These are phyloP conservation scores for Sporothrix pallida DNA, from an alignment of 2,329 filamentous ascomycete species.

Conservation along the genomic window DNA sequence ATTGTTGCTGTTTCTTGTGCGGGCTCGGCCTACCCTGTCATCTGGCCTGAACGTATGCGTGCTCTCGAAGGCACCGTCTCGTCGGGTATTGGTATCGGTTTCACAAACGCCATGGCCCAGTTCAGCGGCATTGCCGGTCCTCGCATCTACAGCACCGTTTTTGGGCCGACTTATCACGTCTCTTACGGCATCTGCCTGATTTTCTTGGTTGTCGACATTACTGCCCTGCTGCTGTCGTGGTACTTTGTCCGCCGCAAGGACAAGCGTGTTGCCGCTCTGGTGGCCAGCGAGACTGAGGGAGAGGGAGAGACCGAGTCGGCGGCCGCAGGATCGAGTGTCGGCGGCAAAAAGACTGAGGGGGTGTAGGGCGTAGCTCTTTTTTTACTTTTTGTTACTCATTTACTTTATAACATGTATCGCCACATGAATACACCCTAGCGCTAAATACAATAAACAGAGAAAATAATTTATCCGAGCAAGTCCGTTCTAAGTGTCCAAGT, in stretches of 20 bases:
- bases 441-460: no score
- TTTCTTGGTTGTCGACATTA: slow-evolving; percentile 40
- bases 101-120: slow-evolving; percentile 52
- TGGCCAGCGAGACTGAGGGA: not conserved
- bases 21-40: slow-evolving; percentile 51
- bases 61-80: slow-evolving; percentile 49
- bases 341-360: no score
- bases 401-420: no score
- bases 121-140: slow-evolving; percentile 51
- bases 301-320: not conserved
- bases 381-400: no score
- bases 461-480: no score
- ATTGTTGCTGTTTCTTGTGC: slow-evolving; percentile 47
- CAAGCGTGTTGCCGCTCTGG: slow-evolving; percentile 10
- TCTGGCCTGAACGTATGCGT: slow-evolving; percentile 53
- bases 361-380: not conserved
- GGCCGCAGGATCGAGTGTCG: not conserved
- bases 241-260: slow-evolving; percentile 39
- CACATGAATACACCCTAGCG: no score
- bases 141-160: slow-evolving; percentile 49
- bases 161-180: slow-evolving; percentile 49
- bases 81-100: slow-evolving; percentile 50
- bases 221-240: slow-evolving; percentile 40
- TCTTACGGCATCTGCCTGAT: slow-evolving; percentile 47
- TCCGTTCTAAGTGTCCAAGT: no score